Base-by-base conservation (phyloP, 805 yeast species). In the Spathaspora girioi region DNA sequence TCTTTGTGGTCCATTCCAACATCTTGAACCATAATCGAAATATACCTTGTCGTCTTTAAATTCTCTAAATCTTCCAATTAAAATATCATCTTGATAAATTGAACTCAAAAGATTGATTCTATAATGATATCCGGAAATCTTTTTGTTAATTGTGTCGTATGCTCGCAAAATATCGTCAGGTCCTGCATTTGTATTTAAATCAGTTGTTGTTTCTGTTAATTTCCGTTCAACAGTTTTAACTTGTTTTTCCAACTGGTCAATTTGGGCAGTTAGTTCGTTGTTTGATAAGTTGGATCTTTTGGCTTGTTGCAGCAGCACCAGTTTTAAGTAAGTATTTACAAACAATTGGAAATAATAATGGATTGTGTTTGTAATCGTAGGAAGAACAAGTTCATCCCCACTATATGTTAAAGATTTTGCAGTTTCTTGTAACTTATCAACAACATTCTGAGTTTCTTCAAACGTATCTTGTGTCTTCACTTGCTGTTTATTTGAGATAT, bases 1-100 rank as follows among this genome's bases (percentile, higher is more conserved):
- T 65, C 99, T 81, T 27, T 72, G 65, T 5, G 97, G 97, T 0
- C 99, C 99, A 64, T 91, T 89, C 97, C 98, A 93, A 68, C 99
- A 94, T 62, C 77, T 80, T 42, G 83, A 84, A 18, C 99, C 99
- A 17, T 73, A 62, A 3, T 66, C 71, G 62, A 75, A 94, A 31
- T 70, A 70, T 59, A 68, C 46, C 59, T 65, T 48, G 54, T 69
- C 54, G 29, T 64, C 67, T 38, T 66, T 60, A 35, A 58, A 61
- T 12, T 56, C 58, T 3, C 57, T 48, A 47, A 58, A 78, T 12
- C 50, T 58, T 1, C 96, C 96, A 47, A 89, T 77, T 29, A 70
- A 67, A 0, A 80, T 75, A 40, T 71, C 60, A 51, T 70, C 78
- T 64, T 89, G 96, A 49, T 73, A 71, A 9, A 87, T 70, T 5